Evolutionary conservation across 2,329 filamentous ascomycete species (phyloP).

Genomic region (Neofusicoccum cordaticola): DNA sequence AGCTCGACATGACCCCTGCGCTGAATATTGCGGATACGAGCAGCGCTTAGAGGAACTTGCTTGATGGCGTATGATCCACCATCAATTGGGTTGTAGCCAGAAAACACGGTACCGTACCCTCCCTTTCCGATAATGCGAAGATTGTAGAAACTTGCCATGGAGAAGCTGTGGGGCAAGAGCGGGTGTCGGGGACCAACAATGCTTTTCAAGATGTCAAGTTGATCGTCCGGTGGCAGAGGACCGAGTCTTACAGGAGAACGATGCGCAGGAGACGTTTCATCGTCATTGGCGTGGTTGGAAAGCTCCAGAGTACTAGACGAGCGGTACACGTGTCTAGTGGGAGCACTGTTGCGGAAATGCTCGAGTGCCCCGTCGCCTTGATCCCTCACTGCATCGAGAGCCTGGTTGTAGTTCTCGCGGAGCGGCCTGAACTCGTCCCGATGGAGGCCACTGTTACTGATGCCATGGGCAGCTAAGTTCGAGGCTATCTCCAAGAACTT

Average conservation of each 20-base stretch:
- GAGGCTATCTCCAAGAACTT: conserved; percentile 39
- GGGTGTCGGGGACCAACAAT: conserved; percentile 26
- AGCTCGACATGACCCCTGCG: conserved; percentile 52
- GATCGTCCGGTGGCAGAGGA: conserved; percentile 16
- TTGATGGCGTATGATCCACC: conserved; percentile 64
- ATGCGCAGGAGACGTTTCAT: neutral
- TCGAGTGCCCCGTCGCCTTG: neutral
- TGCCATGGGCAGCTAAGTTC: neutral
- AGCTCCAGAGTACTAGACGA: neutral
- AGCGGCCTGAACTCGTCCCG: conserved; percentile 1
- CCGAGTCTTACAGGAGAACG: neutral
- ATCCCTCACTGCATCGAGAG: neutral
- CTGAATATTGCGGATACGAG: conserved; percentile 52
- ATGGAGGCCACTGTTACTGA: neutral
- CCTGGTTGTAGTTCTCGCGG: conserved; percentile 9
- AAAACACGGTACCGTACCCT: conserved; percentile 64
- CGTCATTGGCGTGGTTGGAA: neutral
- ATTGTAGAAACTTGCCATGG: conserved; percentile 34
- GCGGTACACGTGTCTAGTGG: neutral
- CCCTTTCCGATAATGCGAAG: conserved; percentile 60
- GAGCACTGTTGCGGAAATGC: neutral
- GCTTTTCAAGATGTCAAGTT: conserved; percentile 23
- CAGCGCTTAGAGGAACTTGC: conserved; percentile 58
- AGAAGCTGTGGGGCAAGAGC: conserved; percentile 51
- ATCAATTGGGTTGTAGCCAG: conserved; percentile 60